A percentile compares a stretch with the other conserved stretches of the same genome.
Evolutionary conservation across 805 yeast genomes (phyloP).

Genomic region (Candida maesae): DNA sequence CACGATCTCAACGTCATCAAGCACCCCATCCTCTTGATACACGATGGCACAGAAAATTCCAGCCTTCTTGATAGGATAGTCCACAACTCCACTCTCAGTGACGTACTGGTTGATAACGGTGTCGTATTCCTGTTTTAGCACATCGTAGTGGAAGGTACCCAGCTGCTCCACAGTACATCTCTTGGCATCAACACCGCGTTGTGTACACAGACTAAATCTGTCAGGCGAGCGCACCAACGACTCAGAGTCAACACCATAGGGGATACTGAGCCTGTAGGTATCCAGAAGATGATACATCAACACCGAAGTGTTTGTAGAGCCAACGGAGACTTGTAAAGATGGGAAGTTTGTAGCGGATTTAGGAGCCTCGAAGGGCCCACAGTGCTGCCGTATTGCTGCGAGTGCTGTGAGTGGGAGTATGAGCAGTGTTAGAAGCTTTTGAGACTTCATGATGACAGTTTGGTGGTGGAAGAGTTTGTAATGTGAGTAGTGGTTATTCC

Average conservation of each 20-base stretch:
- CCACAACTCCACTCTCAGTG: neutral
- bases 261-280: neutral
- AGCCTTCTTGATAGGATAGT: neutral
- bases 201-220: neutral
- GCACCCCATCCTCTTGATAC: neutral
- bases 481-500: too few species aligned
- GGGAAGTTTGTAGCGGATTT: neutral
- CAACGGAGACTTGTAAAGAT: neutral
- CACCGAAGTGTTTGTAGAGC: neutral
- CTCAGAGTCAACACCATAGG: neutral
- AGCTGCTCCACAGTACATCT: neutral
- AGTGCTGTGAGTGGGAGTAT: too few species aligned
- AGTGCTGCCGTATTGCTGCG: neutral
- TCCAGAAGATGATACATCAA: neutral
- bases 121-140: neutral
- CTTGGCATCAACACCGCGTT: neutral
- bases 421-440: too few species aligned
- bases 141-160: neutral
- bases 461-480: too few species aligned
- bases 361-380: neutral
- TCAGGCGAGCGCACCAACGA: neutral
- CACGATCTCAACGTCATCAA: neutral
- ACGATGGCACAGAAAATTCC: neutral
- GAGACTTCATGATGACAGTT: too few species aligned
- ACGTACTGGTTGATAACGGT: neutral